phyloP scores from a whole-genome alignment of 1,284 basidiomycete genomes.

The Ceratobasidium theobromae region DNA sequence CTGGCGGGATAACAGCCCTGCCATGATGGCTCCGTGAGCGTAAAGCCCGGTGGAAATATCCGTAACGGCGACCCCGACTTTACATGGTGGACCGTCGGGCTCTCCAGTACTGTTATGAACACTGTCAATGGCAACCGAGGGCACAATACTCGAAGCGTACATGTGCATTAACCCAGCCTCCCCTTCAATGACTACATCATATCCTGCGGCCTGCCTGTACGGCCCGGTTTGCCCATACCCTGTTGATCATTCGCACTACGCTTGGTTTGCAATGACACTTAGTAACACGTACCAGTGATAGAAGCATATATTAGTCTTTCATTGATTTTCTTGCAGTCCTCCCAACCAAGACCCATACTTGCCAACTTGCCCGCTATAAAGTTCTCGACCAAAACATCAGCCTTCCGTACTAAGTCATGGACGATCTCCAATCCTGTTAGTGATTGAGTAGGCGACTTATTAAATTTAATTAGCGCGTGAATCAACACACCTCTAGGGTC shows the following conservation, averaged over 20 bases:
- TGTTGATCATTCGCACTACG: conserved; percentile 42
- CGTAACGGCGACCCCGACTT: conserved; percentile 88
- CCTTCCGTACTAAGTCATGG: conserved; percentile 66
- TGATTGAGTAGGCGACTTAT: background rate
- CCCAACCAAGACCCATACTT: conserved; percentile 83
- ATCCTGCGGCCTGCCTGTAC: conserved; percentile 79
- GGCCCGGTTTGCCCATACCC: conserved; percentile 95
- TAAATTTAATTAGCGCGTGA: background rate
- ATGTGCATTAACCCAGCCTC: conserved; percentile 96
- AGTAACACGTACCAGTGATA: conserved; percentile 66
- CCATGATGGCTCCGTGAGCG: conserved; percentile 90
- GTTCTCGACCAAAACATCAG: conserved; percentile 90
- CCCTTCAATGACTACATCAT: conserved; percentile 88
- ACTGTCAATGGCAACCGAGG: background rate
- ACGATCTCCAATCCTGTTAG: conserved; percentile 72
- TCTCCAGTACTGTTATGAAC: conserved; percentile 75
- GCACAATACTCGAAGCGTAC: conserved; percentile 44
- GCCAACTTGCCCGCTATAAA: conserved; percentile 83
- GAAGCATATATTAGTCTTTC: conserved; percentile 84
- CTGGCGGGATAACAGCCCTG: conserved; percentile 77
- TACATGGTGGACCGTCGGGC: conserved; percentile 81
- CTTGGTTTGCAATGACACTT: background rate
- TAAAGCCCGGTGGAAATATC: conserved; percentile 93
- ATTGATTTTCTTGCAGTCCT: conserved; percentile 79
- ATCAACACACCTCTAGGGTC: conserved; percentile 48